phyloP scores from a whole-genome alignment of 306 rosid species.

The Vicia faba region DNA sequence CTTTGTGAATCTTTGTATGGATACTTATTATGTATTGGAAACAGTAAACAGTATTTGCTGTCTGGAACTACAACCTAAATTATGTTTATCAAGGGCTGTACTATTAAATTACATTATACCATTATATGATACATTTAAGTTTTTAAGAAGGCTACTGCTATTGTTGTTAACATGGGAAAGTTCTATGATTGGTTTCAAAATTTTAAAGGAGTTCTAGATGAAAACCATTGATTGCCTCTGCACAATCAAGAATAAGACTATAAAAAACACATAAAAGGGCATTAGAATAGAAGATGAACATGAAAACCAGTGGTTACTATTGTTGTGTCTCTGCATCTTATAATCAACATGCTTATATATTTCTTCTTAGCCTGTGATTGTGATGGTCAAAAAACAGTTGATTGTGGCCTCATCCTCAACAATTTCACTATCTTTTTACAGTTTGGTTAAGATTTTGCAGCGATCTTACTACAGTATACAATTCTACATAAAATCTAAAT shows the following conservation, averaged over 20 bases:
- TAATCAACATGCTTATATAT: too few species aligned
- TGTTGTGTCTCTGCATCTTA: too few species aligned
- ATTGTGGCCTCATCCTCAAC: too few species aligned
- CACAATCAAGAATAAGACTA: neutral
- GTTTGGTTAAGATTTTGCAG: too few species aligned
- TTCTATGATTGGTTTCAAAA: neutral
- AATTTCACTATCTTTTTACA: too few species aligned
- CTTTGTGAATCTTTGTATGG: constrained; percentile 24
- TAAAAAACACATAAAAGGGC: neutral
- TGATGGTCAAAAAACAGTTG: too few species aligned
- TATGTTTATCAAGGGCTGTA: neutral
- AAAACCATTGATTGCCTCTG: neutral
- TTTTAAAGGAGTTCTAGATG: neutral
- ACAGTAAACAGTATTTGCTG: constrained; percentile 15
- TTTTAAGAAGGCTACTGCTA: neutral
- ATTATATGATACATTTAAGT: neutral
- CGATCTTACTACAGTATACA: too few species aligned
- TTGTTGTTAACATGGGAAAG: neutral
- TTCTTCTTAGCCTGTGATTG: too few species aligned
- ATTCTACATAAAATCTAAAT: too few species aligned
- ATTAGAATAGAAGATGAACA: neutral
- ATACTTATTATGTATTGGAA: constrained; percentile 27
- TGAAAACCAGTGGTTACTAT: too few species aligned
- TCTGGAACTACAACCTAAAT: constrained; percentile 22
- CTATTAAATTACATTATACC: neutral